A percentile compares a stretch with the other conserved stretches of the same genome.
These are phyloP conservation scores for Colletotrichum sp. DNA, from an alignment of 2,329 filamentous ascomycete species.

Conservation along the genomic window DNA sequence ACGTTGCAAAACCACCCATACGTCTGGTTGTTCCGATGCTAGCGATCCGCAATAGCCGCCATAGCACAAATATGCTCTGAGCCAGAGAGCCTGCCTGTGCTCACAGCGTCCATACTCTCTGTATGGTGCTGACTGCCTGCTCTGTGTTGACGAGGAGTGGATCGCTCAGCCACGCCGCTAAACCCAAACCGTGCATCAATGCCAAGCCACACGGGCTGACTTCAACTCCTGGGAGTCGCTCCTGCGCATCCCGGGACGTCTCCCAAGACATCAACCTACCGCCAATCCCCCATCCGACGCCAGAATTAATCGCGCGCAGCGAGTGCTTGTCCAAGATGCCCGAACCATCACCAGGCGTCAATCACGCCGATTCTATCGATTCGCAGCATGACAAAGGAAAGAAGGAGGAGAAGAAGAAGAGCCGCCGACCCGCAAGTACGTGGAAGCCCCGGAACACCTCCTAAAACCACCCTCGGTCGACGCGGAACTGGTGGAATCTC, in stretches of 20 bases:
- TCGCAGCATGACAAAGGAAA: slow-evolving; percentile 58
- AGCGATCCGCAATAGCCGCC: neutral
- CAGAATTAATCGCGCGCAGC: slow-evolving; percentile 9
- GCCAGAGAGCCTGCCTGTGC: neutral
- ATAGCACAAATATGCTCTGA: neutral
- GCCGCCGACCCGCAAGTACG: slow-evolving; percentile 86
- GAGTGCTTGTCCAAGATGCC: slow-evolving; percentile 43
- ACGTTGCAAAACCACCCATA: neutral
- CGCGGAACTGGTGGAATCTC: slow-evolving; percentile 1
- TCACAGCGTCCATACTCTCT: neutral
- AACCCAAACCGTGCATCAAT: neutral
- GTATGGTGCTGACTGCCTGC: neutral
- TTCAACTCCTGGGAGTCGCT: neutral
- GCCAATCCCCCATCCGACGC: neutral
- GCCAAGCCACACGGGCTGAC: slow-evolving; percentile 21
- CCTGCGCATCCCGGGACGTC: neutral
- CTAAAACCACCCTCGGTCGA: neutral
- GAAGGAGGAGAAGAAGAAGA: slow-evolving; percentile 81
- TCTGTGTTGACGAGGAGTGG: neutral
- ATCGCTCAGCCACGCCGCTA: slow-evolving; percentile 18
- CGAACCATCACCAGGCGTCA: slow-evolving; percentile 49
- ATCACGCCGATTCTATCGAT: slow-evolving; percentile 57
- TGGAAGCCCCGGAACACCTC: slow-evolving; percentile 35
- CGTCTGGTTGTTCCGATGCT: neutral
- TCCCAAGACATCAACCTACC: neutral